Conservation (phyloP, 2,329 filamentous ascomycete genomes). For the Anthostomella pinea region DNA sequence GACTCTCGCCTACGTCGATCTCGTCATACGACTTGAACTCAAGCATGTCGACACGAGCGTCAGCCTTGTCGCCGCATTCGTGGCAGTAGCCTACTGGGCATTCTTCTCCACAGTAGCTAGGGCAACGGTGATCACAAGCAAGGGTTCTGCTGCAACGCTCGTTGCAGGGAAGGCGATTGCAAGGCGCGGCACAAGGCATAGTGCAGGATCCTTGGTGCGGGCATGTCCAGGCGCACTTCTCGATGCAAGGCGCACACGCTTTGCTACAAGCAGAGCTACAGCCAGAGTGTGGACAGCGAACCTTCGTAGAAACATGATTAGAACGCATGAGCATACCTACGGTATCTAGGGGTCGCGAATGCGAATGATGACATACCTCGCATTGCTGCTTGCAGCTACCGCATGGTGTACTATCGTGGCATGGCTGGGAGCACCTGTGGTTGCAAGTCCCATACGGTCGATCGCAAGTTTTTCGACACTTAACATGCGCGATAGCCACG, state of each 20-base stretch:
- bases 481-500: no score
- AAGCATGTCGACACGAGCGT: conserved; percentile 10
- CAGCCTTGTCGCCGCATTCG: conserved; percentile 9
- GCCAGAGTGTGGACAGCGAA: no score
- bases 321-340: no score
- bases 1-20: conserved; percentile 11
- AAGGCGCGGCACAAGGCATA: conserved; percentile 14
- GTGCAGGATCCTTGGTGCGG: background rate
- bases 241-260: conserved; percentile 24
- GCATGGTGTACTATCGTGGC: no score
- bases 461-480: no score
- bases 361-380: no score
- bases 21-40: conserved; percentile 7
- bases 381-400: no score
- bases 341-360: no score
- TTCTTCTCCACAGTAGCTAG: conserved; percentile 15
- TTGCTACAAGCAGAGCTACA: conserved; percentile 51
- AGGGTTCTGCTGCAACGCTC: conserved; percentile 9
- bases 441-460: no score
- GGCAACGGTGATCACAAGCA: conserved; percentile 16
- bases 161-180: conserved; percentile 16
- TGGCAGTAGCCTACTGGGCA: conserved; percentile 14
- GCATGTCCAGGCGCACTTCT: conserved; percentile 2
- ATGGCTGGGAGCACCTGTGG: no score
- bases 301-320: no score